Percentiles rank a stretch among this genome's conserved stretches.
Conservation (phyloP, 805 yeast species). For the Lipomyces sp. region DNA sequence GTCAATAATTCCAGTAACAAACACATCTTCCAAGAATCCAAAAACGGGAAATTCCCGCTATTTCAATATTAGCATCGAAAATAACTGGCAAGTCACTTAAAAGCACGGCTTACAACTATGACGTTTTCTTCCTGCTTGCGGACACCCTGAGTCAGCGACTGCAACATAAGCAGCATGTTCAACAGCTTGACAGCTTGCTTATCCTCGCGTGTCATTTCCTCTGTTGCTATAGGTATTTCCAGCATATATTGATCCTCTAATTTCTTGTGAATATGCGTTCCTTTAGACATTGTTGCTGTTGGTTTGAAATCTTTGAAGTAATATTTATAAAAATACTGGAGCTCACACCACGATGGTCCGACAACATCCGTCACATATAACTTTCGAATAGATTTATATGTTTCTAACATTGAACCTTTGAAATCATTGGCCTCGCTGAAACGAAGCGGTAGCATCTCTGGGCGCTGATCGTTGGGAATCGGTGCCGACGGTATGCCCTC, state of each 20-base stretch:
- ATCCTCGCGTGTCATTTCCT: conserved; percentile 24
- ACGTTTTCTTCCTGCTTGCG: conserved; percentile 7
- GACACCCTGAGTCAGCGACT: conserved; percentile 19
- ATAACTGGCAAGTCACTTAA: too few species aligned
- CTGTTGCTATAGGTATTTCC: conserved; percentile 8
- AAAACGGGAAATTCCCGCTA: conserved; percentile 33
- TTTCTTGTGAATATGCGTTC: conserved; percentile 28
- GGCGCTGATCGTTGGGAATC: conserved; percentile 2
- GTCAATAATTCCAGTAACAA: conserved; percentile 36
- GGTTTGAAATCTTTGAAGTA: conserved; percentile 18
- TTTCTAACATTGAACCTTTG: conserved; percentile 19
- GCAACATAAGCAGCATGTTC: conserved; percentile 24
- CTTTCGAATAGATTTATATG: conserved; percentile 23
- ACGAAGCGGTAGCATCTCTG: conserved; percentile 24
- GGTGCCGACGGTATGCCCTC: conserved; percentile 17
- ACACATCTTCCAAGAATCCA: conserved; percentile 31
- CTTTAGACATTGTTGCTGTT: conserved; percentile 29
- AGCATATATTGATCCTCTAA: conserved; percentile 22
- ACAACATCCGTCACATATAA: conserved; percentile 30
- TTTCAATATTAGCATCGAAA: conserved; percentile 1
- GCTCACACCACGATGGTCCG: conserved; percentile 36
- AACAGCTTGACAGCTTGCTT: conserved; percentile 21
- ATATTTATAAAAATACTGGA: conserved; percentile 31
- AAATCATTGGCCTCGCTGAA: conserved; percentile 25
- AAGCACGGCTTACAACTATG: conserved; percentile 9